Evolutionary conservation across 352 stramenopile genomes (phyloP).

Genomic region (Phytopythium litorale): DNA sequence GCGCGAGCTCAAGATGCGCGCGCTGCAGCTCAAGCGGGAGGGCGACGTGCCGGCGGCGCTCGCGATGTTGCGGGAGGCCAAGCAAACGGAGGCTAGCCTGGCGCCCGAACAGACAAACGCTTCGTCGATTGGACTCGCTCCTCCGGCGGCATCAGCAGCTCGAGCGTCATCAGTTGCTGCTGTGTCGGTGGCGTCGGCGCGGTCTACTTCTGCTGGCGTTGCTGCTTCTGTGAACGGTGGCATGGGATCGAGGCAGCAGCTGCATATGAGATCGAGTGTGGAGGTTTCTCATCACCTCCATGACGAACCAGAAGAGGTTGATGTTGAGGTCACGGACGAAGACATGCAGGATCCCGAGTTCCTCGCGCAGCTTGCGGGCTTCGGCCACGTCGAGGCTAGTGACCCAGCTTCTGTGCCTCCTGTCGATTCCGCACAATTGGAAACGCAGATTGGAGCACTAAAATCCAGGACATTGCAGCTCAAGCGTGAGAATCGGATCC

Average conservation of each 20-base stretch:
- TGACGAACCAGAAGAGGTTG: slow-evolving; percentile 18
- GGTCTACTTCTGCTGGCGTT: neutral
- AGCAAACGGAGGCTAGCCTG: slow-evolving; percentile 38
- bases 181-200: neutral
- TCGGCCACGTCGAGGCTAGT: slow-evolving; percentile 33
- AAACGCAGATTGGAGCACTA: slow-evolving; percentile 36
- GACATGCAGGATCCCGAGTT: slow-evolving; percentile 74
- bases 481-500: slow-evolving; percentile 56
- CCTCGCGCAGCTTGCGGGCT: slow-evolving; percentile 46
- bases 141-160: neutral
- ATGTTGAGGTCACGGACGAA: slow-evolving; percentile 70
- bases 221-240: neutral
- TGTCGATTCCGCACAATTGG: slow-evolving; percentile 22
- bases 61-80: slow-evolving; percentile 55
- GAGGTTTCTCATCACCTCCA: neutral
- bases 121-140: neutral
- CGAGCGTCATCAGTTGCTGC: neutral
- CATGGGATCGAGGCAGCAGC: neutral
- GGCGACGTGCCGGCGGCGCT: slow-evolving; percentile 50
- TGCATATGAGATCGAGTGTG: neutral
- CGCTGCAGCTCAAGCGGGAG: slow-evolving; percentile 49
- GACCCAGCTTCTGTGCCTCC: neutral
- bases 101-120: neutral
- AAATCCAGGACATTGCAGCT: slow-evolving; percentile 48
- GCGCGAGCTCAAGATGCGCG: slow-evolving; percentile 48